Conservation (phyloP, 306 rosid species). For the barrel medic (Medicago truncatula) region DNA sequence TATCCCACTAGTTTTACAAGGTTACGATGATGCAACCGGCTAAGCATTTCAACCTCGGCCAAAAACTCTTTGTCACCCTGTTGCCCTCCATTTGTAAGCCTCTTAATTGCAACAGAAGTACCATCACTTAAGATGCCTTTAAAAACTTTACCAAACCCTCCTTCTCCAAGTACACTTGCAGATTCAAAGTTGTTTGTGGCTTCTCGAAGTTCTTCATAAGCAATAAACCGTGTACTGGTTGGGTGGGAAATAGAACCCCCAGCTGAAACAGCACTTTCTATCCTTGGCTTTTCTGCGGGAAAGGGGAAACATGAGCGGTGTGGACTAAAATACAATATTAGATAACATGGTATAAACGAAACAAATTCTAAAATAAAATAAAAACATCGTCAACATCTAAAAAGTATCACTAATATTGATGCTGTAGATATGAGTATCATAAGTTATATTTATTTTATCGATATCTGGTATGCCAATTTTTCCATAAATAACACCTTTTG, state of each 20-base stretch:
- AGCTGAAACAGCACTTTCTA: slow-evolving; percentile 53
- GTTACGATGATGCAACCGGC: slow-evolving; percentile 97
- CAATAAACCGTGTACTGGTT: slow-evolving; percentile 88
- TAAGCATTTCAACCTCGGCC: slow-evolving; percentile 99
- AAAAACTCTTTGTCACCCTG: slow-evolving; percentile 95
- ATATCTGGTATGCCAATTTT: slow-evolving; percentile 1
- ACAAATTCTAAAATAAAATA: background rate
- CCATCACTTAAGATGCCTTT: slow-evolving; percentile 94
- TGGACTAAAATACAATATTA: slow-evolving; percentile 20
- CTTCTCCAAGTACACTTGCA: slow-evolving; percentile 90
- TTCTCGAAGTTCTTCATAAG: slow-evolving; percentile 93
- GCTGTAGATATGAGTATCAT: slow-evolving; percentile 15
- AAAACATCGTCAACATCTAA: background rate
- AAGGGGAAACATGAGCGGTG: slow-evolving; percentile 28
- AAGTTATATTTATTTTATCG: slow-evolving; percentile 8
- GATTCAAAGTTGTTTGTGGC: slow-evolving; percentile 95
- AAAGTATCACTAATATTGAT: background rate
- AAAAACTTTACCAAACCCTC: slow-evolving; percentile 92
- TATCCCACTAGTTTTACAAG: slow-evolving; percentile 96
- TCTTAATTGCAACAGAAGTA: slow-evolving; percentile 96
- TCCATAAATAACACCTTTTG: slow-evolving; percentile 21
- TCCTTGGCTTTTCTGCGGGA: slow-evolving; percentile 70
- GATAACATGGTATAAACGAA: slow-evolving; percentile 12
- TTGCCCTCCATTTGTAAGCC: slow-evolving; percentile 92
- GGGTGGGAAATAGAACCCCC: slow-evolving; percentile 89